Evolutionary conservation across 208 protist genomes (phyloP).

Genomic region (Naegleria gruberi): DNA sequence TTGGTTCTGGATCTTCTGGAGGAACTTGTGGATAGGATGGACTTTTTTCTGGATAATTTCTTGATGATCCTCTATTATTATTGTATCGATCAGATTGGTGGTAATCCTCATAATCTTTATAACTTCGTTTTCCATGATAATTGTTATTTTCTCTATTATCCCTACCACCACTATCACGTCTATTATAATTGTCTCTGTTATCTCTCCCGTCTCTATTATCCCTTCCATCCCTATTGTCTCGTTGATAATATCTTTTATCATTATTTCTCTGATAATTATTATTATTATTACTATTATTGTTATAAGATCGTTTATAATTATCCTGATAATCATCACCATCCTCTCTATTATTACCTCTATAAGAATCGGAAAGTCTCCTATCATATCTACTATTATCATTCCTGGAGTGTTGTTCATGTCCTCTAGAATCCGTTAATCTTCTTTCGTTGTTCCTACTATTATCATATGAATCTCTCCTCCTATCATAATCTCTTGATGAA

Average conservation of each 20-base stretch:
- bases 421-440: not conserved
- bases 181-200: not conserved
- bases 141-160: not conserved
- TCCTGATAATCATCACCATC: not conserved
- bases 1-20: not conserved
- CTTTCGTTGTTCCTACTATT: not conserved
- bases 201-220: too few species aligned
- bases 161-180: not conserved
- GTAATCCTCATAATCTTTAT: not conserved
- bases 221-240: too few species aligned
- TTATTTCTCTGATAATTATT: too few species aligned
- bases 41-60: not conserved
- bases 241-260: too few species aligned
- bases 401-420: too few species aligned
- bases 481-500: not conserved
- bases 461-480: not conserved
- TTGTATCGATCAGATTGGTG: not conserved
- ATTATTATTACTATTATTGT: not conserved
- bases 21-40: not conserved
- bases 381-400: too few species aligned
- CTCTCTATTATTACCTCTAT: too few species aligned
- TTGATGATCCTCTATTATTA: not conserved
- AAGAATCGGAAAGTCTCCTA: too few species aligned
- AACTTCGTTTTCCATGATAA: not conserved
- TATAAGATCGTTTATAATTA: not conserved